A percentile compares a stretch with the other conserved stretches of the same genome.
Conservation (phyloP, 2,329 filamentous ascomycete genomes). For the Ophiocordyceps unilateralis region DNA sequence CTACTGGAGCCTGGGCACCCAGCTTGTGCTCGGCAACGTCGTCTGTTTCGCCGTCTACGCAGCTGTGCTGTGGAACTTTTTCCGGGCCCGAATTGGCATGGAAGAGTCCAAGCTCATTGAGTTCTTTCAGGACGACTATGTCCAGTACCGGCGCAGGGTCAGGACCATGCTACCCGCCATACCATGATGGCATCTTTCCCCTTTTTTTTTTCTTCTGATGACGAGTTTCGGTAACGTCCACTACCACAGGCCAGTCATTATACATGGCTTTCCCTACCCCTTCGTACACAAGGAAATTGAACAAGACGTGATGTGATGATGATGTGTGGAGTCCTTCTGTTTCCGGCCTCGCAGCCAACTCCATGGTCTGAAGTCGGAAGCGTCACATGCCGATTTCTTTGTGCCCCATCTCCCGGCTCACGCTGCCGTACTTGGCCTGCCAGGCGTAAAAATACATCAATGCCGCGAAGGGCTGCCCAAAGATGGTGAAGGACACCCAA, state of each 20-base stretch:
- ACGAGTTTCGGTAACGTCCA: neutral
- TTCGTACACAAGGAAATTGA: neutral
- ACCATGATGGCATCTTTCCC: slow-evolving; percentile 4
- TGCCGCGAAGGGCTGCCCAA: slow-evolving; percentile 85
- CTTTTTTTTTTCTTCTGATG: neutral
- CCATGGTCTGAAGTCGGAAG: neutral
- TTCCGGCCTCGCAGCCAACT: neutral
- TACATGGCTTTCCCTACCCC: neutral
- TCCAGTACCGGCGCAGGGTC: slow-evolving; percentile 52
- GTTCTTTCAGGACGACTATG: slow-evolving; percentile 78
- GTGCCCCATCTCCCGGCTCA: slow-evolving; percentile 30
- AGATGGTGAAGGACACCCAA: slow-evolving; percentile 89
- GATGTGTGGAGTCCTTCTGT: neutral
- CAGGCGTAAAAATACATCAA: slow-evolving; percentile 95
- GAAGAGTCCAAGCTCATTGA: slow-evolving; percentile 64
- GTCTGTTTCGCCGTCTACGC: slow-evolving; percentile 62
- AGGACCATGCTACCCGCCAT: slow-evolving; percentile 64
- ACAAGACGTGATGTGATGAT: neutral
- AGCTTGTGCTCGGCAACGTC: slow-evolving; percentile 73
- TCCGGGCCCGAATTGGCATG: slow-evolving; percentile 51
- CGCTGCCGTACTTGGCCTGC: slow-evolving; percentile 92
- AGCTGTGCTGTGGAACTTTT: slow-evolving; percentile 71
- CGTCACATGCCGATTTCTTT: neutral
- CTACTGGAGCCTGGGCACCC: slow-evolving; percentile 93
- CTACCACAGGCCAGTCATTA: neutral